Evolutionary conservation across 2,329 filamentous ascomycete genomes (phyloP), one percentile per base, ranked within the genome.

Genomic region (Pseudopyrenochaeta lycopersici): DNA sequence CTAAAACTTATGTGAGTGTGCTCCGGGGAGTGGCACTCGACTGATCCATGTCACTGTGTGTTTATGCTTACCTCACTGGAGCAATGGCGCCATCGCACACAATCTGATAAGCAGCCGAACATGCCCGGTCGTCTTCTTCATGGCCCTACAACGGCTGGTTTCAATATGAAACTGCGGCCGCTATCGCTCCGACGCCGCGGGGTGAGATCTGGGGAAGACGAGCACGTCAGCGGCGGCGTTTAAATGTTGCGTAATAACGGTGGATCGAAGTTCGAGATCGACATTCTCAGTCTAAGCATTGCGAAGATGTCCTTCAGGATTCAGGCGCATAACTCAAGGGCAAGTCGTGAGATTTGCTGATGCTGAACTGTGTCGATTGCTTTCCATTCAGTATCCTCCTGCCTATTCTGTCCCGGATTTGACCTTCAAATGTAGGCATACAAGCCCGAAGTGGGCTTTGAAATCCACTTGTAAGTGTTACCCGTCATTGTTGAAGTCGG

Each of bases 71-170:
- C 47, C 30, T 41, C 40, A 58, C 33, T 31, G 40, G 45, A 44
- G 20, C 40, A 49, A 67, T 73, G 65, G 71, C 71, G 69, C 69
- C 66, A 74, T 74, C 70, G 71, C 71, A 73, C 70, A 71, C 70
- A 68, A 73, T 73, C 46, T 49, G 44, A 46, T 47, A 45, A 47
- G 23, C 50, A 42, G 50, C 47, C 54, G 4, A 49, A 2, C 27
- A 29, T 5, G 40, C 15, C 40, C 40, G 40, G 40, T 21, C 36
- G 21, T 7, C 11, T 14, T 39, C 17, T 23, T 6, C n/a, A 12
- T 42, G 40, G 11, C 36, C 46, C 46, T 29, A 47, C 48, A 40
- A 48, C 45, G 41, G 39, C 27, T 50, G 18, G 45, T 40, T 21
- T 36, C 42, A 49, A 50, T 30, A 20, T 39, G 31, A 46, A 20